phyloP scores from a whole-genome alignment of 192 early-diverging fungal species.

The Coemansia sp. region DNA sequence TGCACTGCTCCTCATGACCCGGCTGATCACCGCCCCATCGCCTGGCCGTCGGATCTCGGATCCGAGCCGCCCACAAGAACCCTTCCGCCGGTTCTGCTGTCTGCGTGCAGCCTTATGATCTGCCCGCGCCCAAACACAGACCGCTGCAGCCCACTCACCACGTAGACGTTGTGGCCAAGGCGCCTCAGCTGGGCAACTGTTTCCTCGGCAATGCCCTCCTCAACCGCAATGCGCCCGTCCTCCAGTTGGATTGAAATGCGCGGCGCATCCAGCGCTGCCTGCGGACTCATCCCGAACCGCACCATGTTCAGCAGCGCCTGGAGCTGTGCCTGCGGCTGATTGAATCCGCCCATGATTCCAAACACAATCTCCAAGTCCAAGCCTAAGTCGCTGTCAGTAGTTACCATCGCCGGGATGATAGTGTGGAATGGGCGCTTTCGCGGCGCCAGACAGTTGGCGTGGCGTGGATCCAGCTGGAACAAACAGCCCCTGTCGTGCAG shows the following conservation, averaged over 20 bases:
- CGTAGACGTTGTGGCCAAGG: constrained; percentile 62
- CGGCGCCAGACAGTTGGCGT: constrained; percentile 68
- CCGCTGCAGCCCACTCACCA: constrained; percentile 50
- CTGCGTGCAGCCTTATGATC: constrained; percentile 57
- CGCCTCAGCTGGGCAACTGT: constrained; percentile 52
- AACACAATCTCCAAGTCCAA: constrained; percentile 7
- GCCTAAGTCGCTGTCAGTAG: constrained; percentile 22
- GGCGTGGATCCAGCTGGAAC: constrained; percentile 61
- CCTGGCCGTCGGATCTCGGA: constrained; percentile 62
- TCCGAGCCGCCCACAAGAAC: constrained; percentile 60
- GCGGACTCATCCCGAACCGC: constrained; percentile 60
- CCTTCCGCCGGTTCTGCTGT: constrained; percentile 42
- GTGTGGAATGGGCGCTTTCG: constrained; percentile 79
- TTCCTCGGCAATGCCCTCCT: constrained; percentile 61
- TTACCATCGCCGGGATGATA: constrained; percentile 73
- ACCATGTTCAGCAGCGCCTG: constrained; percentile 73
- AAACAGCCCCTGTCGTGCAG: constrained; percentile 71
- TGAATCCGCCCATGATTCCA: constrained; percentile 72
- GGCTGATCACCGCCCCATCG: constrained; percentile 48
- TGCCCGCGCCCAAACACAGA: constrained; percentile 74
- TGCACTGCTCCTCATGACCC: too few species aligned
- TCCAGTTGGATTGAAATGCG: constrained; percentile 61
- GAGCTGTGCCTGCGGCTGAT: constrained; percentile 85
- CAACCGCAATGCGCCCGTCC: constrained; percentile 53
- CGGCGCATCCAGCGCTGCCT: constrained; percentile 68